Evolutionary conservation across 352 stramenopile genomes (phyloP).

Genomic region (Pythium pectinolyticum): DNA sequence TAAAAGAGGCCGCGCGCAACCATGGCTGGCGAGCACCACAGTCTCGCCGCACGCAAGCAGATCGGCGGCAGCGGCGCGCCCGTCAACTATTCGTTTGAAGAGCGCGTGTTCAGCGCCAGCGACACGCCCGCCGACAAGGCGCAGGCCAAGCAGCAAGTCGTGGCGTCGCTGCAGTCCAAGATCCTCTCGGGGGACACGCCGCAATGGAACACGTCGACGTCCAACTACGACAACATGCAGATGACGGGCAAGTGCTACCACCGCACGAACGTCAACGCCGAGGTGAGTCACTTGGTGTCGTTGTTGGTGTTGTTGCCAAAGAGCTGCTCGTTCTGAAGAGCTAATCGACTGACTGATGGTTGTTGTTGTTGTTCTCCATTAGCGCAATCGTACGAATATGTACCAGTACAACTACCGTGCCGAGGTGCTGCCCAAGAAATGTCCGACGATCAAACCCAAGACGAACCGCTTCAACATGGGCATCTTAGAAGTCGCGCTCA

Average conservation of each 20-base stretch:
- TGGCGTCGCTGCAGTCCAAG: slow-evolving; percentile 60
- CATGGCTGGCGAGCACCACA: slow-evolving; percentile 18
- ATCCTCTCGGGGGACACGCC: slow-evolving; percentile 56
- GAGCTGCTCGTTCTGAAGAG: background rate
- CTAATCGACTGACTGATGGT: background rate
- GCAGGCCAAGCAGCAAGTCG: slow-evolving; percentile 57
- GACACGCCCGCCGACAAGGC: slow-evolving; percentile 62
- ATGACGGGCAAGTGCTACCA: slow-evolving; percentile 76
- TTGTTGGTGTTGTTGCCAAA: background rate
- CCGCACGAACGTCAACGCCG: slow-evolving; percentile 71
- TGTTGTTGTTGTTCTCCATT: background rate
- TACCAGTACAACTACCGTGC: slow-evolving; percentile 86
- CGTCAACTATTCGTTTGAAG: slow-evolving; percentile 67
- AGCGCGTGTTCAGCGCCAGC: slow-evolving; percentile 66
- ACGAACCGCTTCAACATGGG: slow-evolving; percentile 80
- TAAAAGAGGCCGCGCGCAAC: too few relatives aligned
- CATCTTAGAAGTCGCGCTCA: slow-evolving; percentile 67
- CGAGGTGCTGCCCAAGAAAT: slow-evolving; percentile 82
- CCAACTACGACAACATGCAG: slow-evolving; percentile 75
- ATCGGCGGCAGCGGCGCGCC: slow-evolving; percentile 62
- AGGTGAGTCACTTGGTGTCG: slow-evolving; percentile 37
- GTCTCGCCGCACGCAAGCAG: slow-evolving; percentile 46
- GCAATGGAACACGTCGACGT: slow-evolving; percentile 63
- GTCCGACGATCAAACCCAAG: slow-evolving; percentile 66
- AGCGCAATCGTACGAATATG: slow-evolving; percentile 79